phyloP scores from a whole-genome alignment of 768 basidiomycete species.

The Psilocybe tampanensis region DNA sequence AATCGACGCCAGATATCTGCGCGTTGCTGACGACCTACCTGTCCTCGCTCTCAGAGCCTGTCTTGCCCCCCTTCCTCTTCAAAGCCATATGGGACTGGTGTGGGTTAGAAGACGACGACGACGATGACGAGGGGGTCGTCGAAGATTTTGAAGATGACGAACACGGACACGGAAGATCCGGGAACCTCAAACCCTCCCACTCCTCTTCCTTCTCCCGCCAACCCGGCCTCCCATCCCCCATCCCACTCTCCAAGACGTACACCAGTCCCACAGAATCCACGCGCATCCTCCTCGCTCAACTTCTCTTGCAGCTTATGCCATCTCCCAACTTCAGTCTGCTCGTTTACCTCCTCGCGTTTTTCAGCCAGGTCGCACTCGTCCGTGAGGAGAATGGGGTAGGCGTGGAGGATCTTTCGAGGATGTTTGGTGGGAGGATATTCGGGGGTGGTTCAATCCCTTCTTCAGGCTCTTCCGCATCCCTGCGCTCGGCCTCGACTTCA shows the following conservation, averaged over 20 bases:
- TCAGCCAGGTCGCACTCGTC: constrained; percentile 40
- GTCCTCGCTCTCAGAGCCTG: constrained; percentile 41
- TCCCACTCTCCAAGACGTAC: constrained; percentile 21
- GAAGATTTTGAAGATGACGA: neutral
- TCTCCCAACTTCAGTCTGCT: constrained; percentile 43
- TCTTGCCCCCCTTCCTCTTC: constrained; percentile 35
- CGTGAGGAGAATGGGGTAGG: constrained; percentile 35
- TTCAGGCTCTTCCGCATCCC: neutral
- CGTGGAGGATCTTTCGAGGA: constrained; percentile 30
- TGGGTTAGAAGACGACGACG: constrained; percentile 22
- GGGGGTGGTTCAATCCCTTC: constrained; percentile 21
- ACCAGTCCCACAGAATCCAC: constrained; percentile 19
- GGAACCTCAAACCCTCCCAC: neutral
- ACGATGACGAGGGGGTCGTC: constrained; percentile 13
- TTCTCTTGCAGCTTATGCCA: constrained; percentile 45
- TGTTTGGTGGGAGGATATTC: constrained; percentile 38
- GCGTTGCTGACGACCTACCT: constrained; percentile 42
- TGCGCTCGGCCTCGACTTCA: neutral
- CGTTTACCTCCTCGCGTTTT: constrained; percentile 48
- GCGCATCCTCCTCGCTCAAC: constrained; percentile 32
- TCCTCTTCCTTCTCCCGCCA: neutral
- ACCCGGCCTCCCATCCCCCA: constrained; percentile 9
- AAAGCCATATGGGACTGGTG: constrained; percentile 35
- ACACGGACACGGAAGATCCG: neutral
- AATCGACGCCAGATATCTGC: constrained; percentile 42